Evolutionary conservation across 108 stramenopile genomes (phyloP), one percentile per base, ranked within the genome.

Genomic region (Skeletonema potamos): DNA sequence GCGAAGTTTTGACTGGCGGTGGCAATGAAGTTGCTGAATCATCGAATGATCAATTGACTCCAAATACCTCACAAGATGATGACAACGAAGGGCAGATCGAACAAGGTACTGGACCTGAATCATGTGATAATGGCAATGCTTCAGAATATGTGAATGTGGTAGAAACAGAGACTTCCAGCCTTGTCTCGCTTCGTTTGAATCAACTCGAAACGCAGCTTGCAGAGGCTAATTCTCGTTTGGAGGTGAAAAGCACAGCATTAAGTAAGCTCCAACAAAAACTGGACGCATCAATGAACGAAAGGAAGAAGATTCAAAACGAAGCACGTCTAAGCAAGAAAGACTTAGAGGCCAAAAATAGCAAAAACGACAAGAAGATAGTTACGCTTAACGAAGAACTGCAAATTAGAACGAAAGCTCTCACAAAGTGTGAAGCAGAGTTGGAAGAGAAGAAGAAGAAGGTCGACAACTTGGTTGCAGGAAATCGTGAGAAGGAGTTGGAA

Each of bases 221-320:
- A 9, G 86, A 91, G 22, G 61, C 87, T 37, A 73, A 86, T 30
- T 66, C 74, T 54, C 77, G 79, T 46, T 28, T 88, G 22, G 28
- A 67, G 22, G 28, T 63, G 15, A 85, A 84, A 26, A 70, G 85
- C 51, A 44, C 57, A 33, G 65, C 68, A n/a, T 63, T 79, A 27
- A 51, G 66, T 2, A 71, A 79, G 51, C 70, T 76, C 24, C 65
- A 77, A 56, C 60, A 66, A 27, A 77, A 72, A 6, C 32, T 73
- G 3, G 30, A 27, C 41, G 36, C 43, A 4, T 39, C 48, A 26
- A 33, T 22, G 12, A 56, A 63, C 2, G 66, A 66, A 26, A 72
- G 22, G 7, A 64, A 70, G 39, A 68, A 81, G 46, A 60, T 74
- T 0, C 83, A 81, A 61, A 54, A 72, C 41, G 79, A 65, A 12